Evolutionary conservation across 139 green algal genomes (phyloP), one percentile per base, ranked within the genome.

Genomic region (Coelastrella sp.): DNA sequence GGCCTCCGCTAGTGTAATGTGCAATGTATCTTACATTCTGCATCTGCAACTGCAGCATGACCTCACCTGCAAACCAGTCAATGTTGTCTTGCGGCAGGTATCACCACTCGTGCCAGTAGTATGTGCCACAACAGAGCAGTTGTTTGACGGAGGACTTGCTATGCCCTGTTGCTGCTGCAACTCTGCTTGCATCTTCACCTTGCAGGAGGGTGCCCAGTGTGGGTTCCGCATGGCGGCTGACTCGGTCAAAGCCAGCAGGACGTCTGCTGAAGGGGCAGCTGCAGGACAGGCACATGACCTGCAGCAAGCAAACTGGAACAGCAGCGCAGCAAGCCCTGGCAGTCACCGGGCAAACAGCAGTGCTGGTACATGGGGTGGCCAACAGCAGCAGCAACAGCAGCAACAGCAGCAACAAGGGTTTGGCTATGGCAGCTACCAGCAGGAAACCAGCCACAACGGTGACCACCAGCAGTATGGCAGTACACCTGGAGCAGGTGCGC

Each of bases 371-470:
- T 66, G 78, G 78, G 20, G 7, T 49, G 25, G 58, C 57, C 25
- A 84, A 27, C 49, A 84, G 78, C 22, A 84, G 78, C 78, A 84
- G 78, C 78, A 68, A 60, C 11, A 84, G 78, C 78, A 84, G 78
- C 78, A 68, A 60, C 11, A 82, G 25, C 6, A 11, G 49, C 78
- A 84, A 14, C 78, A 84, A 14, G 78, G 58, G 25, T 35, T 15
- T 84, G 79, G 22, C 49, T 72, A 24, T 20, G 57, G n/a, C 59
- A 57, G n/a, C 11, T 27, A 72, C 19, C 79, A 68, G 14, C 79
- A 85, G 78, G 35, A 84, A 49, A 7, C 0, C 15, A 8, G 25
- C 15, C 25, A 49, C 78, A 84, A 27, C 49, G 15, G 24, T 57
- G 56, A 24, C 75, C 12, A n/a, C 20, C 25, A n/a, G 75, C 25